Base-by-base conservation (phyloP, 75 land plant genomes). In the Pinus albicaulis region DNA sequence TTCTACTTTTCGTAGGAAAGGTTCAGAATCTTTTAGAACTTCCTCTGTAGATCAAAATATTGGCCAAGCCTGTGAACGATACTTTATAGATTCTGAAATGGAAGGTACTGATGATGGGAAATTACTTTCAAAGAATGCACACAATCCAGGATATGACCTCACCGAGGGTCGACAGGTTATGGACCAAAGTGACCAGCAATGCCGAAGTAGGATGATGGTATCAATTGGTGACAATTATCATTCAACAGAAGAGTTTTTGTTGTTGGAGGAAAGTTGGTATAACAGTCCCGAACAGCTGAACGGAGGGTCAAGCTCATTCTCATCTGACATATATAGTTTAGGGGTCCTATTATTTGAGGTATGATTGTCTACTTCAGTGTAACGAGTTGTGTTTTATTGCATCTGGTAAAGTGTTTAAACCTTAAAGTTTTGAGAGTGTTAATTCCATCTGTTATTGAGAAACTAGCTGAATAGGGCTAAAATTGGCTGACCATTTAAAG, bases 281-380 rank as follows among this genome's bases (percentile, higher is more conserved):
- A 56, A 80, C 64, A 91, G 91, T 84, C 93, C 93, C 1, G 93
- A 91, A 82, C 86, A 89, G 79, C 68, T 86, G 20, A 60, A 63
- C 34, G 87, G 68, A 19, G 80, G 78, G 25, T 36, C 63, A 28
- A 82, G 85, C 60, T 77, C 88, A 16, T 59, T 79, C n/a, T 69
- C 89, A 41, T 86, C 96, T 68, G 92, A 93, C 64, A 81, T 93
- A 14, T 93, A 91, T 80, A 75, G 83, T 74, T 85, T 93, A 17
- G 96, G 96, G 17, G 88, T 93, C 68, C 82, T 93, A 56, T 75
- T 93, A 23, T 93, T 93, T 80, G 96, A 93, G 96, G 96, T 93
- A 60, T 24, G 81, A 17, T 36, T 68, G 15, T 19, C 44, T 0
- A 7, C 22, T 38, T 7, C 70, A 17, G 6, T 31, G 24, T 31